Base-by-base conservation (phyloP, 805 yeast species). In the Ogataea nonfermentans region DNA sequence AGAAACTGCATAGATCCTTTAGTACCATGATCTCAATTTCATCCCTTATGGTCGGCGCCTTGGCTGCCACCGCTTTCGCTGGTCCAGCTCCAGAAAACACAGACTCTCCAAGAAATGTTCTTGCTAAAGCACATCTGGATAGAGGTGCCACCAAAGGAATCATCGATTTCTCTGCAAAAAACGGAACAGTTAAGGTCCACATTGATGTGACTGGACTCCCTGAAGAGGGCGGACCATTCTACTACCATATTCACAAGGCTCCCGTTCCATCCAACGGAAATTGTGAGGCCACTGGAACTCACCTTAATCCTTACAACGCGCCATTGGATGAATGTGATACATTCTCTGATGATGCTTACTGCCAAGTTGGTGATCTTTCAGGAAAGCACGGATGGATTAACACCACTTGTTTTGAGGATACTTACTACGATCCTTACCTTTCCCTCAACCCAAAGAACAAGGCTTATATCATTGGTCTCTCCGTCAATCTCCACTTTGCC, bases 351-450 rank as follows among this genome's bases (percentile, higher is more conserved):
- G 82, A 82, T 59, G 59, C 79, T 6, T 65, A 58, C 24, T 83
- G 88, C 57, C 79, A 79, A 60, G 76, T 82, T 29, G 91, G 91
- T 42, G 90, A 83, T 55, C 74, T 83, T 51, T 75, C 85, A 24
- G 91, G 91, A 30, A 83, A 82, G 58, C 89, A 83, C 61, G 91
- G 91, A 9, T 73, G 65, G 63, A 79, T 84, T 53, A 73, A 81
- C 55, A 71, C 85, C 14, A 81, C 86, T 9, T 81, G 87, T 56
- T 80, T 76, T 59, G 82, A 80, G 59, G 66, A 77, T 20, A 68
- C 70, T 43, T 84, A 79, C 57, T 63, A 69, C 43, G 90, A 84
- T 54, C 82, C 81, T 6, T 83, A 72, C 58, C 59, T 84, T 38
- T 79, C 89, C 0, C 70, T 83, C 58, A 71, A 79, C 52, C 73